A percentile compares a stretch with the other conserved stretches of the same genome.
These are phyloP conservation scores for Sarocladiaceae sp. DNA, from an alignment of 2,329 filamentous ascomycete species.

Conservation along the genomic window DNA sequence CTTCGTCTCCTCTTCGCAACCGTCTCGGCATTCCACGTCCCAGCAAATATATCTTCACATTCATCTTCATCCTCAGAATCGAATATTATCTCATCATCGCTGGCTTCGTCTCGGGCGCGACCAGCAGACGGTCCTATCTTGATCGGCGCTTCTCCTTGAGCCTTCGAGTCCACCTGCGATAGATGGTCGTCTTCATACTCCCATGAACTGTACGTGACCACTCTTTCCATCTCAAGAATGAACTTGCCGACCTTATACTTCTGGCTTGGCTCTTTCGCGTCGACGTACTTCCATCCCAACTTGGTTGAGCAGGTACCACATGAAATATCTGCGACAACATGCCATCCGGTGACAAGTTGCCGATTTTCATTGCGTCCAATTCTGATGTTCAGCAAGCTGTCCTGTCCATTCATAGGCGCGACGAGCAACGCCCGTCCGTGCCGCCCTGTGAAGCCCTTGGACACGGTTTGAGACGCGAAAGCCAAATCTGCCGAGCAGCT, in stretches of 20 bases:
- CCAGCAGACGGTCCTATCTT: background rate
- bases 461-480: slow-evolving; percentile 56
- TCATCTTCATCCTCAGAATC: slow-evolving; percentile 64
- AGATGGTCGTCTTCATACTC: slow-evolving; percentile 24
- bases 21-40: slow-evolving; percentile 53
- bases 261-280: slow-evolving; percentile 55
- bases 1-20: slow-evolving; percentile 43
- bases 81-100: slow-evolving; percentile 41
- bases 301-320: slow-evolving; percentile 52
- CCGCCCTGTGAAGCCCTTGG: slow-evolving; percentile 62
- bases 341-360: slow-evolving; percentile 57
- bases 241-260: slow-evolving; percentile 67
- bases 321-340: slow-evolving; percentile 60
- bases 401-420: slow-evolving; percentile 27
- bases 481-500: slow-evolving; percentile 58
- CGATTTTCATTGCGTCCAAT: slow-evolving; percentile 51
- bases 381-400: slow-evolving; percentile 47
- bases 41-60: slow-evolving; percentile 61
- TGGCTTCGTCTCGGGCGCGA: background rate
- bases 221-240: slow-evolving; percentile 59
- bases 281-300: slow-evolving; percentile 66
- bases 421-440: slow-evolving; percentile 62
- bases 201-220: slow-evolving; percentile 50
- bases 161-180: background rate
- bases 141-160: too few relatives aligned